Base-by-base conservation (phyloP, 2,329 filamentous ascomycete species). In the Nigrograna mackinnonii region DNA sequence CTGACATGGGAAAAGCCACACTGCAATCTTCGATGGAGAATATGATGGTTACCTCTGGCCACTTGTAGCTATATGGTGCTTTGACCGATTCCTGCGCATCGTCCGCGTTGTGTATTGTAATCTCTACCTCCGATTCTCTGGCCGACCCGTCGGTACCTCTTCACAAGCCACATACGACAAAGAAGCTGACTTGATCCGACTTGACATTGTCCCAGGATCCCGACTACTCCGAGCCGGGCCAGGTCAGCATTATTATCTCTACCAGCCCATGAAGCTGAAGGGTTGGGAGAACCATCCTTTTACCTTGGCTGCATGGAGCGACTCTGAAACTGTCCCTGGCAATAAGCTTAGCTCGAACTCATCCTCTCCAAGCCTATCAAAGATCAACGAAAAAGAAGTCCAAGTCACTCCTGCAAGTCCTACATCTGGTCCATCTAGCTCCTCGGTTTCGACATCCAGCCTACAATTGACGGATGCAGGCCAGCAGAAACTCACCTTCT, bases 221-320 rank as follows among this genome's bases (percentile, higher is more conserved):
- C 54, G 43, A 6, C 47, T 56, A 0, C 47, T 73, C 5, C 54
- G 53, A 9, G 66, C 73, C 1, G 57, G 55, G 2, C 71, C 76
- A 3, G 77, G 77, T 9, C 67, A 72, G 9, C 77, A 77, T 50
- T 80, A 77, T 49, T 79, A 74, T 44, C 55, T 80, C 7, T 77
- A 79, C 41, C 67, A 74, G 0, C 60, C 72, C 4, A 64, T 67
- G 13, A 58, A 72, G 12, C 64, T 66, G 6, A 67, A 74, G 3
- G 79, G 73, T 63, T 72, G 53, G 4, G 61, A 79, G 41, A 79
- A 69, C 41, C 77, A 80, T 46, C 77, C 77, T 0, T 79, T 80
- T 51, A 61, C 62, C 4, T 31, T 60, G 13, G 55, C 61, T 1
- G 58, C 57, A 33, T 46, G 55, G 3, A 28, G 24, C 24, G 9